Percentiles rank a stretch among this genome's conserved stretches.
Conservation (phyloP, 208 protist genomes). For the Naegleria lovaniensis region DNA sequence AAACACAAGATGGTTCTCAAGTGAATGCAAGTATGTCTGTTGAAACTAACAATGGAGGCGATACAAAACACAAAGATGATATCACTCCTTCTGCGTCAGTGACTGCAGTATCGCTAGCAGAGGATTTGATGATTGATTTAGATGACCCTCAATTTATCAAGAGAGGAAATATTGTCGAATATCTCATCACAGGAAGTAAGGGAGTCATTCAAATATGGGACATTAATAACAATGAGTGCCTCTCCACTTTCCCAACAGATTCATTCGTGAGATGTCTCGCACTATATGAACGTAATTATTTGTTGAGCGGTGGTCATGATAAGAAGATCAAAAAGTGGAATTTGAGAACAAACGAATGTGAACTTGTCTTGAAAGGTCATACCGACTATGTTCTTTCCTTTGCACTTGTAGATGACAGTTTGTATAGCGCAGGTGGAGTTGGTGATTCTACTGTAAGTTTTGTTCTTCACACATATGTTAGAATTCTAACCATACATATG, state of each 20-base stretch:
- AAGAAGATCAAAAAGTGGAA: slow-evolving; percentile 2
- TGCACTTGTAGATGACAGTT: background rate
- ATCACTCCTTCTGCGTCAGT: background rate
- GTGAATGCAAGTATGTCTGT: background rate
- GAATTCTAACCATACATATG: no score
- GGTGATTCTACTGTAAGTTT: background rate
- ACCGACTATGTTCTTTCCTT: background rate
- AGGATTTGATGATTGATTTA: background rate
- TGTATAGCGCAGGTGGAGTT: background rate
- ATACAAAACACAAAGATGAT: background rate
- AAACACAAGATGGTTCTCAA: background rate
- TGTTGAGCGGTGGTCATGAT: background rate
- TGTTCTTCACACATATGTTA: no score
- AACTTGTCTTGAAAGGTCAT: background rate
- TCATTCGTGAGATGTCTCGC: background rate
- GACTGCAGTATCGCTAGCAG: background rate
- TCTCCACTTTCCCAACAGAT: background rate
- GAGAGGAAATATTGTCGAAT: background rate
- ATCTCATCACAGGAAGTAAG: background rate
- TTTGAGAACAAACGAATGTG: slow-evolving; percentile 3
- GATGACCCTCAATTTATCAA: background rate
- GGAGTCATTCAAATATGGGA: background rate
- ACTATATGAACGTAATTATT: background rate
- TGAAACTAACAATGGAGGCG: background rate
- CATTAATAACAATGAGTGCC: background rate